Base-by-base conservation (phyloP, 2,329 filamentous ascomycete species). In the Beauveria scarabaeidicola region DNA sequence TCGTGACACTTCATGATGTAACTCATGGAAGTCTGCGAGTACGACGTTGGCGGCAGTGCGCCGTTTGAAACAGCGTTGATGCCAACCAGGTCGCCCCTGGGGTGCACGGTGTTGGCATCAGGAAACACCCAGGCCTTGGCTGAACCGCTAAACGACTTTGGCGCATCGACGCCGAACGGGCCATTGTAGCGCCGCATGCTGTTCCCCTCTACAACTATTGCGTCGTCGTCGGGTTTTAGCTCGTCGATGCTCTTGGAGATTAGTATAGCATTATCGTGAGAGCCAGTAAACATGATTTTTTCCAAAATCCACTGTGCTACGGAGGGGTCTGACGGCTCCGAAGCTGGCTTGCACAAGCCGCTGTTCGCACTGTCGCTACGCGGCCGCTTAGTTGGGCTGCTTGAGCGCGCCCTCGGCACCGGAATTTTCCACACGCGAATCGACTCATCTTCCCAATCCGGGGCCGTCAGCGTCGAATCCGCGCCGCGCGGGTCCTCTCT, bases 391-490 rank as follows among this genome's bases (percentile, higher is more conserved):
- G 64, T 67, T 1, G 73, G 72, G 47, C 70, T 74, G 61, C 66
- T 69, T 1, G 73, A 72, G 5, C 69, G 66, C 19, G 65, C 63
- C 46, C 68, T 66, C 47, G 61, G 67, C 23, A 71, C 73, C 0
- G 89, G 82, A 68, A 97, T 79, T 50, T 90, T 87, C 93, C 93
- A 97, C 1, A 97, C 88, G 61, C 86, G 85, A 59, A 97, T 84
- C 63, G 87, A 85, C 11, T 83, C 78, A 70, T 97, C 93, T 61
- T 83, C 72, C 81, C 85, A 96, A 53, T 90, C 85, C 0, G 91
- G 89, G 32, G 76, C 70, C 58, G n/a, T 64, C 62, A 3, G 64
- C 57, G 47, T 2, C 9, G 56, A 0, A 11, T 58, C 56, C 2
- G n/a, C 47, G 11, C n/a, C 15, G 9, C 75, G 70, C 6, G 75